These are phyloP conservation scores for Athelia sp. DNA, from an alignment of 1,284 basidiomycete species.

Conservation along the genomic window DNA sequence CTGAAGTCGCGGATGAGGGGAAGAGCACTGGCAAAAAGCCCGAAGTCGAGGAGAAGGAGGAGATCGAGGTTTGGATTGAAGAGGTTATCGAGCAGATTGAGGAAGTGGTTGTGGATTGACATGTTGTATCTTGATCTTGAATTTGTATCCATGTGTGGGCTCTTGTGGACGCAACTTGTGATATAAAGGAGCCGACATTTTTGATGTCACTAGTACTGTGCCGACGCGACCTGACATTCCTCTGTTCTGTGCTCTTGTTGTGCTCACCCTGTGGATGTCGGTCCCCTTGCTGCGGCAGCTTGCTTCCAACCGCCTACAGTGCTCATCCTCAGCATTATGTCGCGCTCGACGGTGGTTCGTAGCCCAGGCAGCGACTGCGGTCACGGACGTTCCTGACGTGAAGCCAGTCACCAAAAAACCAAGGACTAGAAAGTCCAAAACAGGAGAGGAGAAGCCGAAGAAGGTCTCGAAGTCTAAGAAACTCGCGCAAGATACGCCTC, in stretches of 20 bases:
- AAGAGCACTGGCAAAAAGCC: slow-evolving; percentile 31
- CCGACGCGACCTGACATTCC: no score
- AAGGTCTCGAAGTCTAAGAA: background rate
- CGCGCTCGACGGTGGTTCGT: background rate
- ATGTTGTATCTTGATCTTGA: no score
- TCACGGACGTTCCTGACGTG: background rate
- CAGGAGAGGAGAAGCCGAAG: slow-evolving; percentile 5
- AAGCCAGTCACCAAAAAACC: background rate
- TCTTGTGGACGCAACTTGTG: no score
- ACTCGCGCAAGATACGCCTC: slow-evolving; percentile 3
- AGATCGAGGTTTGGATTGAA: slow-evolving; percentile 88
- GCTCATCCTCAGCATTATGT: background rate
- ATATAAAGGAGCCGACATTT: no score
- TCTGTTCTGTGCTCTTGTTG: no score
- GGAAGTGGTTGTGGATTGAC: slow-evolving; percentile 62
- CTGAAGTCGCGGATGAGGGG: slow-evolving; percentile 52
- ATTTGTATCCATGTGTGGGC: no score
- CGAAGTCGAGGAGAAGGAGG: slow-evolving; percentile 63
- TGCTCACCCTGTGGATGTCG: background rate
- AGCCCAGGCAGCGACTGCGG: background rate
- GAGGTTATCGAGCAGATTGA: slow-evolving; percentile 89
- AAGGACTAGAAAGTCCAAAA: background rate
- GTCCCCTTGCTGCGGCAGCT: background rate
- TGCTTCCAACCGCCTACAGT: background rate
- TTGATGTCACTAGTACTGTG: no score